Percentiles rank a stretch among this genome's conserved stretches.
Conservation (phyloP, 1,284 basidiomycete genomes). For the Boletus sp. region DNA sequence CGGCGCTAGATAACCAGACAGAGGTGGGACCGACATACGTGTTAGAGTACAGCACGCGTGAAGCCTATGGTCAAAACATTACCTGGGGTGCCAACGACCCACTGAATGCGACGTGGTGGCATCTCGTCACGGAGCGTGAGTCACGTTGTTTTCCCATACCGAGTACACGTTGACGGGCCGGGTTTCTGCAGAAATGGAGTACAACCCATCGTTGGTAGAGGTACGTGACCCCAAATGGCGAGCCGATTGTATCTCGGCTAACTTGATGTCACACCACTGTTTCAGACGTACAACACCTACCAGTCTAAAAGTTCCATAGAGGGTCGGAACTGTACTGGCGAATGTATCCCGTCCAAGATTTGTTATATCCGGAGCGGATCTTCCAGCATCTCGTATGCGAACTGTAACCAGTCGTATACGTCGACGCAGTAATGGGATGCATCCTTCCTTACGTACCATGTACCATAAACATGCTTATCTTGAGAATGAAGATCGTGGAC, state of each 20-base stretch:
- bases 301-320: slow-evolving; percentile 42
- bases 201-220: slow-evolving; percentile 37
- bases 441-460: not conserved
- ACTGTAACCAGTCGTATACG: slow-evolving; percentile 39
- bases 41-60: slow-evolving; percentile 45
- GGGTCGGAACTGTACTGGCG: slow-evolving; percentile 35
- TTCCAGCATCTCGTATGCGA: slow-evolving; percentile 34
- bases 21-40: slow-evolving; percentile 41
- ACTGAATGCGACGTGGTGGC: slow-evolving; percentile 53
- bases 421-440: slow-evolving; percentile 21
- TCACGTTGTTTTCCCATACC: not conserved
- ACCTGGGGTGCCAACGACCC: slow-evolving; percentile 44
- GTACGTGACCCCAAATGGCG: slow-evolving; percentile 15
- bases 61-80: slow-evolving; percentile 42
- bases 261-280: not conserved
- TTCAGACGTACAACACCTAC: slow-evolving; percentile 40
- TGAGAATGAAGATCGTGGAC: not conserved
- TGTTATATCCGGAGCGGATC: slow-evolving; percentile 49
- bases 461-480: not conserved
- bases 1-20: slow-evolving; percentile 32
- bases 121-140: slow-evolving; percentile 43
- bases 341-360: slow-evolving; percentile 42
- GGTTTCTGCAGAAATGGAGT: slow-evolving; percentile 37
- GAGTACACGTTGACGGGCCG: not conserved
- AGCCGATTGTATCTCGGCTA: not conserved